Evolutionary conservation across 805 yeast genomes (phyloP).

Genomic region (Isabelozyma heimii): DNA sequence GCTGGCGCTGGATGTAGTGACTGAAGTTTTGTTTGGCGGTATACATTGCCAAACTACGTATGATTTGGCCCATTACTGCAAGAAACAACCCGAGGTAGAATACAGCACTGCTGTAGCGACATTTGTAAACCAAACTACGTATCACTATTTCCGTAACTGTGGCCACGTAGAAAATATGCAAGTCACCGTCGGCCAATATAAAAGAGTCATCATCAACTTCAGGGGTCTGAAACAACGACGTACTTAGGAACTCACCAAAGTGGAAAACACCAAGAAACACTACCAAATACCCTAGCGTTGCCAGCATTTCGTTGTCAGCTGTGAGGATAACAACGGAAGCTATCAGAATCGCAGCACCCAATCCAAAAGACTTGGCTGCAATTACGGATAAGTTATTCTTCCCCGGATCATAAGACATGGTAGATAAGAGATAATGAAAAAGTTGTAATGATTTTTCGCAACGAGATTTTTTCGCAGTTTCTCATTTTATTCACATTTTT

Average conservation of each 20-base stretch:
- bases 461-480: neutral
- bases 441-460: neutral
- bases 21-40: constrained; percentile 86
- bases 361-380: constrained; percentile 26
- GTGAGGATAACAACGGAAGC: neutral
- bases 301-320: neutral
- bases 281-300: constrained; percentile 39
- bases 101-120: neutral
- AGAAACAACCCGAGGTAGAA: constrained; percentile 45
- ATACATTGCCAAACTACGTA: constrained; percentile 78
- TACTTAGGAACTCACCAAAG: constrained; percentile 74
- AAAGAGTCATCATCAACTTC: constrained; percentile 64
- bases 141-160: constrained; percentile 15
- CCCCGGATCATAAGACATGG: constrained; percentile 18
- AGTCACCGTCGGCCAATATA: constrained; percentile 29
- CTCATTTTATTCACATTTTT: too few species aligned
- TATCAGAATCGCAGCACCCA: constrained; percentile 19
- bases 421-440: neutral
- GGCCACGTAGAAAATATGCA: constrained; percentile 18
- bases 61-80: constrained; percentile 58
- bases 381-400: constrained; percentile 29
- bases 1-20: constrained; percentile 64
- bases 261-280: constrained; percentile 63
- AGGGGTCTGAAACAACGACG: constrained; percentile 68
- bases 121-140: neutral